phyloP scores from a whole-genome alignment of 441 rosid genomes.

The Euphorbia corollata region DNA sequence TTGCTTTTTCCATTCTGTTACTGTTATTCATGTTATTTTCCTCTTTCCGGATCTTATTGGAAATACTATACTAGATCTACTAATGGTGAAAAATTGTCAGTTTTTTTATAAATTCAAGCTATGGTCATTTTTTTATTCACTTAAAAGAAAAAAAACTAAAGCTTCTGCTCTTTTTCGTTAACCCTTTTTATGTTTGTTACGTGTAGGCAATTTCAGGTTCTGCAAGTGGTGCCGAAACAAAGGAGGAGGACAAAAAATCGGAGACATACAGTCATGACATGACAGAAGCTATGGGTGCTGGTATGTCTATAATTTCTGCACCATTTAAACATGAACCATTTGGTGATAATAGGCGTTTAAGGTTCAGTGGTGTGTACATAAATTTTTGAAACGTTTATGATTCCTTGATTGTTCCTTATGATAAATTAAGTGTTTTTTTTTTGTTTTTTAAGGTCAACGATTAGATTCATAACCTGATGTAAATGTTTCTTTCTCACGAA shows the following conservation, averaged over 20 bases:
- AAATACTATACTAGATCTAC: background rate
- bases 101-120: background rate
- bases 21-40: background rate
- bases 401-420: background rate
- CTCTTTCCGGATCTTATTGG: background rate
- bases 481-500: background rate
- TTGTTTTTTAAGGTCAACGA: background rate
- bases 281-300: slow-evolving; percentile 99
- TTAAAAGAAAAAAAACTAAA: background rate
- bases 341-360: background rate
- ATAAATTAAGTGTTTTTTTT: background rate
- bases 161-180: background rate
- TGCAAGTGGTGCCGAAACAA: slow-evolving; percentile 37
- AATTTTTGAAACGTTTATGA: background rate
- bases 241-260: slow-evolving; percentile 54
- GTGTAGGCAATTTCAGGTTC: slow-evolving; percentile 63
- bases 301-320: slow-evolving; percentile 29
- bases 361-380: background rate
- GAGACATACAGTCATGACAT: slow-evolving; percentile 69
- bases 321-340: background rate
- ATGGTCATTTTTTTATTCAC: background rate
- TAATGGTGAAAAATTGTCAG: background rate
- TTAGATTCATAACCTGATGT: background rate
- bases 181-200: background rate
- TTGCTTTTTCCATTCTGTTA: background rate